Conservation (phyloP, 2,329 filamentous ascomycete species). For the Dothideomycetidae sp. region DNA sequence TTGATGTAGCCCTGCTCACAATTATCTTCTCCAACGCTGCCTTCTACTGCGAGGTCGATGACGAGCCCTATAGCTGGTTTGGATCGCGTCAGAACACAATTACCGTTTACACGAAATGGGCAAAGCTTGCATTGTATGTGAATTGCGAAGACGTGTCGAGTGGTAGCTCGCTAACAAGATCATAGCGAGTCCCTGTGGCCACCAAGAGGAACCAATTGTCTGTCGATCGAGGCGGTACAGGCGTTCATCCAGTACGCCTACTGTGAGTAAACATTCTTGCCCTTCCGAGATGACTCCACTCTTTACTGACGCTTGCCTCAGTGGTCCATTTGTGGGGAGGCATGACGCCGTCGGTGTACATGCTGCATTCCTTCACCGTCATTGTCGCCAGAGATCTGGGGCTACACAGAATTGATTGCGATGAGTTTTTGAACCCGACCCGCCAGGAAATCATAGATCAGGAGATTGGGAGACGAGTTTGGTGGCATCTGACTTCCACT, state of each 20-base stretch:
- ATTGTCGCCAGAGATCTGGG: constrained; percentile 15
- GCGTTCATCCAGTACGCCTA: constrained; percentile 14
- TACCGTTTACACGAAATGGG: constrained; percentile 11
- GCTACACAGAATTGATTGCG: constrained; percentile 15
- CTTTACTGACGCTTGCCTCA: constrained; percentile 16
- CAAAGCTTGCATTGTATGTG: constrained; percentile 10
- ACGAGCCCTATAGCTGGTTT: constrained; percentile 4
- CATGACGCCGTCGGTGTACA: constrained; percentile 12
- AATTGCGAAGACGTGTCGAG: too few relatives aligned
- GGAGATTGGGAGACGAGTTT: constrained; percentile 18
- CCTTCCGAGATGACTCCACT: too few relatives aligned
- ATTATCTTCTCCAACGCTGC: constrained; percentile 11
- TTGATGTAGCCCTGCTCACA: constrained; percentile 11
- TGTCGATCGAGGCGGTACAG: constrained; percentile 18
- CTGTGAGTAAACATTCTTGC: too few relatives aligned
- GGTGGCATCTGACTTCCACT: constrained; percentile 19
- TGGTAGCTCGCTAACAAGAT: too few relatives aligned
- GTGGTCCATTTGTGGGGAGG: constrained; percentile 20
- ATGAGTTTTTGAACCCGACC: constrained; percentile 1
- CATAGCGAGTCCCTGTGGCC: constrained; percentile 9
- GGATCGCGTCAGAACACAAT: constrained; percentile 3
- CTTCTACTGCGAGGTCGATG: constrained; percentile 9
- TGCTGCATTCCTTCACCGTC: constrained; percentile 15
- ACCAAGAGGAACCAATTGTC: constrained; percentile 7
- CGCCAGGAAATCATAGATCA: constrained; percentile 14